Evolutionary conservation across 306 rosid species (phyloP).

Genomic region (Pyrus pyrifolia): DNA sequence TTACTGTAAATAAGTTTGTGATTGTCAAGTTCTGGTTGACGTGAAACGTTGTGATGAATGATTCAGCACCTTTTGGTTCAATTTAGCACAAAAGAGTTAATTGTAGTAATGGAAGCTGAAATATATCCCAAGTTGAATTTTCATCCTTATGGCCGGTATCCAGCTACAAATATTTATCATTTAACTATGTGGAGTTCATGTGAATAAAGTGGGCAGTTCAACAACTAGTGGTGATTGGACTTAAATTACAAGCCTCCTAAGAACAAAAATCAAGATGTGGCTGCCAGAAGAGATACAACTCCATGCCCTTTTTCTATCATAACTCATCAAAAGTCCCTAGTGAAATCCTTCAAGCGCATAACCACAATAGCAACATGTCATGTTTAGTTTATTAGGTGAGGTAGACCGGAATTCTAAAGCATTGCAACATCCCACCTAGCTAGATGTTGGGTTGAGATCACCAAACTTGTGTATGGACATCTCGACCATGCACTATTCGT

Average conservation of each 20-base stretch:
- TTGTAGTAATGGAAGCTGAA: neutral
- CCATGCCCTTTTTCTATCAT: neutral
- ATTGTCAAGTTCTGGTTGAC: neutral
- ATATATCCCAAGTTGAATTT: neutral
- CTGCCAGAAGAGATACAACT: neutral
- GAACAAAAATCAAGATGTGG: neutral
- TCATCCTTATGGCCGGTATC: neutral
- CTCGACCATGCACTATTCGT: too few relatives aligned
- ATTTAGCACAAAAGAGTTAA: neutral
- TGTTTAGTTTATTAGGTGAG: slow-evolving; percentile 3
- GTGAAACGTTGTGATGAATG: neutral
- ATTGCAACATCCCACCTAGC: neutral
- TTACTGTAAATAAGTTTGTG: neutral
- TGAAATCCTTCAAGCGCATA: slow-evolving; percentile 2
- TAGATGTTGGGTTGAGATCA: neutral
- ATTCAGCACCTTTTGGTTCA: neutral
- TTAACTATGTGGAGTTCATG: neutral
- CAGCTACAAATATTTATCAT: neutral
- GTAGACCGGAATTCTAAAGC: neutral
- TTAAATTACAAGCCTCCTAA: neutral
- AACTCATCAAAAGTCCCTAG: neutral
- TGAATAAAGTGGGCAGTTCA: slow-evolving; percentile 8
- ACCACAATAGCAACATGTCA: neutral
- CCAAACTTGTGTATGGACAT: neutral
- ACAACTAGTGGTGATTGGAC: neutral